These are phyloP conservation scores for Nigrospora sphaerica DNA, from an alignment of 2,329 filamentous ascomycete species.

Conservation along the genomic window DNA sequence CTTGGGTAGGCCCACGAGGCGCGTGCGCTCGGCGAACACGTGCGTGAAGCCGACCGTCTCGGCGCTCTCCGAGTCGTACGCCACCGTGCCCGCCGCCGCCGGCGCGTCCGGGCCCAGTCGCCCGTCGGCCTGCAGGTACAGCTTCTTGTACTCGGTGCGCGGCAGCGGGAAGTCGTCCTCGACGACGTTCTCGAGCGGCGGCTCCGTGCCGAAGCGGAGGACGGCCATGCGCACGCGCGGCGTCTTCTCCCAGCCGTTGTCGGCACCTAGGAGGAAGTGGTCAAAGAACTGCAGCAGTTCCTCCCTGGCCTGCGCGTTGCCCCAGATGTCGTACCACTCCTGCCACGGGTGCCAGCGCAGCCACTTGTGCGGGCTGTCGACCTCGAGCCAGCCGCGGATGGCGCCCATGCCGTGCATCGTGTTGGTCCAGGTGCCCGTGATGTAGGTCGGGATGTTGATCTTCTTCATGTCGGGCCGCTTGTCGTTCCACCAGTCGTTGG, in stretches of 20 bases:
- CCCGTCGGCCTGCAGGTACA: slow-evolving; percentile 3
- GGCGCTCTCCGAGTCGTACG: slow-evolving; percentile 21
- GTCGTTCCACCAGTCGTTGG: slow-evolving; percentile 9
- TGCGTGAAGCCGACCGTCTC: slow-evolving; percentile 20
- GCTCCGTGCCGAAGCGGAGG: slow-evolving; percentile 21
- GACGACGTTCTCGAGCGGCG: slow-evolving; percentile 18
- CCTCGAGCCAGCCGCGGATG: slow-evolving; percentile 23
- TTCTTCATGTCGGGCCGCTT: slow-evolving; percentile 9
- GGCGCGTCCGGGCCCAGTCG: slow-evolving; percentile 5
- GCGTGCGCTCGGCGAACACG: slow-evolving; percentile 25
- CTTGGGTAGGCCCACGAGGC: slow-evolving; percentile 34
- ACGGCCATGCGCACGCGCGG: slow-evolving; percentile 31
- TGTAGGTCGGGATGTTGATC: slow-evolving; percentile 9
- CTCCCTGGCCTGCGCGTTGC: slow-evolving; percentile 16
- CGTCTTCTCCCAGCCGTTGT: slow-evolving; percentile 37
- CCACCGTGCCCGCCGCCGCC: slow-evolving; percentile 2
- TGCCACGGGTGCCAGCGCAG: slow-evolving; percentile 26
- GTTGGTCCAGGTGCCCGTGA: slow-evolving; percentile 9
- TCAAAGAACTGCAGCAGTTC: slow-evolving; percentile 36
- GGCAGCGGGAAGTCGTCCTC: slow-evolving; percentile 8
- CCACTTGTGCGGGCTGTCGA: slow-evolving; percentile 29
- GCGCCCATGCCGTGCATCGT: slow-evolving; percentile 8
- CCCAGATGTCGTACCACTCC: slow-evolving; percentile 36
- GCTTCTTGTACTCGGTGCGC: slow-evolving; percentile 7
- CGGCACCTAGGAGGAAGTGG: slow-evolving; percentile 28